These are phyloP conservation scores for Neurospora sp. DNA, from an alignment of 495 filamentous ascomycete genomes.

Conservation along the genomic window DNA sequence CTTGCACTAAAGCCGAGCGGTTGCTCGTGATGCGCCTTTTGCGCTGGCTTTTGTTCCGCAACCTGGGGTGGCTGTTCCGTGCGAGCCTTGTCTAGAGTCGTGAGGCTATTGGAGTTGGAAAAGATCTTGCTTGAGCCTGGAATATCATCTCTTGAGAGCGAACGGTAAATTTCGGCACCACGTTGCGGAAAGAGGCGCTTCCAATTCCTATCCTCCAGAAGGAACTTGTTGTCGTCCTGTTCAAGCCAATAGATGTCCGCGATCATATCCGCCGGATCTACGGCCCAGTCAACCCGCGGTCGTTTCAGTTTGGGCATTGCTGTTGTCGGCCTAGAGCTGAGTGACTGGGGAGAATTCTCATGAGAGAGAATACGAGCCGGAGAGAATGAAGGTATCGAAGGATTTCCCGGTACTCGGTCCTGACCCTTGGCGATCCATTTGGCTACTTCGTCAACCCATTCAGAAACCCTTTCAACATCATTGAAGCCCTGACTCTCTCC, in stretches of 20 bases:
- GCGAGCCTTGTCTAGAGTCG: slow-evolving; percentile 5
- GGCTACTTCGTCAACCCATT: slow-evolving; percentile 65
- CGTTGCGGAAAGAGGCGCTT: slow-evolving; percentile 52
- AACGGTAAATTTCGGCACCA: slow-evolving; percentile 11
- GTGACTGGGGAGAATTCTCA: slow-evolving; percentile 24
- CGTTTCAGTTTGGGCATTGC: slow-evolving; percentile 43
- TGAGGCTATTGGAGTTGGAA: slow-evolving; percentile 1
- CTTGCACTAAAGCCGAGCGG: slow-evolving; percentile 9
- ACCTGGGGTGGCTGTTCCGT: slow-evolving; percentile 10
- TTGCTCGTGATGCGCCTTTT: slow-evolving; percentile 14
- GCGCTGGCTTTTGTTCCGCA: slow-evolving; percentile 3
- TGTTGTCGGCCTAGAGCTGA: slow-evolving; percentile 17
- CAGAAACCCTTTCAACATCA: slow-evolving; percentile 55
- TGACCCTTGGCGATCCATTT: slow-evolving; percentile 32
- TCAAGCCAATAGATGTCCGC: slow-evolving; percentile 83
- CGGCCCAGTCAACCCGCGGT: slow-evolving; percentile 68
- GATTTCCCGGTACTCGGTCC: slow-evolving; percentile 31
- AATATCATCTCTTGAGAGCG: slow-evolving; percentile 12
- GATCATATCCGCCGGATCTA: slow-evolving; percentile 68
- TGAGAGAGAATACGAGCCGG: slow-evolving; percentile 25
- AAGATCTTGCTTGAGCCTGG: slow-evolving; percentile 17
- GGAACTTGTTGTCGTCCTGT: slow-evolving; percentile 59
- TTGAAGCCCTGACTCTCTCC: slow-evolving; percentile 66
- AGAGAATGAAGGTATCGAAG: slow-evolving; percentile 47
- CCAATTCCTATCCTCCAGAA: slow-evolving; percentile 66